Base-by-base conservation (phyloP, 179 eudicot genomes). In the Spinacia oleracea region DNA sequence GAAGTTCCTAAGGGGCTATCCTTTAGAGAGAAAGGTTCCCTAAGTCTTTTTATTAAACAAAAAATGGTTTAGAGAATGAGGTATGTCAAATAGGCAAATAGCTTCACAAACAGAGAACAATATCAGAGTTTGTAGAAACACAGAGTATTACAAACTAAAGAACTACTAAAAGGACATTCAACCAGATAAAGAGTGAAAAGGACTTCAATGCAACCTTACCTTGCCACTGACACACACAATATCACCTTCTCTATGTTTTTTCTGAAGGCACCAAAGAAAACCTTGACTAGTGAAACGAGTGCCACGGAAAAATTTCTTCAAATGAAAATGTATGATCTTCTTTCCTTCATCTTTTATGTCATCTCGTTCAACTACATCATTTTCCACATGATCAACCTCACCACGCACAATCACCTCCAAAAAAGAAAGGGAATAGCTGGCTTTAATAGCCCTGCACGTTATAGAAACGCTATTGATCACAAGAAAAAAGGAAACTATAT, bases 221-320 rank as follows among this genome's bases (percentile, higher is more conserved):
- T 96, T 93, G 81, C 99, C 99, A 82, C 98, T 96, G 75, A 92
- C 93, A 84, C 98, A 96, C 76, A 92, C 96, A 73, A 85, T 72
- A 77, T 93, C 99, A 76, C 98, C 98, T 86, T 84, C 93, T 64
- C 82, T 89, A 81, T 96, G 87, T 89, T 91, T 96, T 58, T 60
- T 88, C 85, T 89, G 82, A 56, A 96, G 78, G 80, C 88, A 80
- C 64, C 64, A 81, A 71, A 96, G 96, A 83, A 96, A 96, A 75
- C 94, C 94, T 60, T 70, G 81, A 78, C 32, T 87, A 58, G 98
- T 89, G 84, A 88, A 96, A 77, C 98, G 98, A 81, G 89, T 64
- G 42, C 99, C 99, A 51, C 98, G 91, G 65, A 93, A 86, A 83
- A 83, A 96, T 80, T 90, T 89, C 90, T 93, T 96, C 83, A 96